phyloP scores from a whole-genome alignment of 2,329 filamentous ascomycete species.

The Apiospora koreana region DNA sequence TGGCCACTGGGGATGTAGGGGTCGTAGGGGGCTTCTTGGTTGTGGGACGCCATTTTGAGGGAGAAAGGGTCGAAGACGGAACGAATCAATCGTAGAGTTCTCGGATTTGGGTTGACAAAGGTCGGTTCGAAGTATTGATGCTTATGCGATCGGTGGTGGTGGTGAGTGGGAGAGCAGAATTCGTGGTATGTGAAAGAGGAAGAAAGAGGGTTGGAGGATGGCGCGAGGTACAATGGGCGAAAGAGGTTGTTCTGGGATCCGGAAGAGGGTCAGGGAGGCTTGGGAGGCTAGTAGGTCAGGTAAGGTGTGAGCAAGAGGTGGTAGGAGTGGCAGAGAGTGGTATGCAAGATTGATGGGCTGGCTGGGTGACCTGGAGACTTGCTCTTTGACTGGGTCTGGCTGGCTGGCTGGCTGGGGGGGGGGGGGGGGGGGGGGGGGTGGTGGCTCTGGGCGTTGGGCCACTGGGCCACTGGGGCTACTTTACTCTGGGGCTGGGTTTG shows the following conservation, averaged over 20 bases:
- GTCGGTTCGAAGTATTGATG: conserved; percentile 1
- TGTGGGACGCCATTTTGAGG: conserved; percentile 46
- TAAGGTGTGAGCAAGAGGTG: background rate
- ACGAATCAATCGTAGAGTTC: conserved; percentile 4
- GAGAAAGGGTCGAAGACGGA: conserved; percentile 12
- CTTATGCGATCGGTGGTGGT: background rate
- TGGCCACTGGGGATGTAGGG: conserved; percentile 80
- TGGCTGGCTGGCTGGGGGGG: conserved; percentile 6
- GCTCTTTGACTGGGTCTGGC: no score
- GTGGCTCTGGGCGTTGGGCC: background rate
- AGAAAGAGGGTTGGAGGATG: conserved; percentile 5
- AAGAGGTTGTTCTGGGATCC: conserved; percentile 6
- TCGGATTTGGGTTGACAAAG: background rate
- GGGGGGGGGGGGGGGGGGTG: no score
- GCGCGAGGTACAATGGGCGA: background rate
- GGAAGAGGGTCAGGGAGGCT: conserved; percentile 4
- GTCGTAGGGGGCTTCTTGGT: conserved; percentile 72
- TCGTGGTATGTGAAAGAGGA: conserved; percentile 2
- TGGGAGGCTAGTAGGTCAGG: no score
- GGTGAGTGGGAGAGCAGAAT: background rate
- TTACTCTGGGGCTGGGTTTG: background rate
- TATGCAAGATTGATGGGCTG: background rate
- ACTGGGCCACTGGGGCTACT: no score
- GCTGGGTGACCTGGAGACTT: no score
- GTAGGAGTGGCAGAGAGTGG: background rate